phyloP scores from a whole-genome alignment of 202 grass and related monocot species.

The Hordeum pubiflorum region DNA sequence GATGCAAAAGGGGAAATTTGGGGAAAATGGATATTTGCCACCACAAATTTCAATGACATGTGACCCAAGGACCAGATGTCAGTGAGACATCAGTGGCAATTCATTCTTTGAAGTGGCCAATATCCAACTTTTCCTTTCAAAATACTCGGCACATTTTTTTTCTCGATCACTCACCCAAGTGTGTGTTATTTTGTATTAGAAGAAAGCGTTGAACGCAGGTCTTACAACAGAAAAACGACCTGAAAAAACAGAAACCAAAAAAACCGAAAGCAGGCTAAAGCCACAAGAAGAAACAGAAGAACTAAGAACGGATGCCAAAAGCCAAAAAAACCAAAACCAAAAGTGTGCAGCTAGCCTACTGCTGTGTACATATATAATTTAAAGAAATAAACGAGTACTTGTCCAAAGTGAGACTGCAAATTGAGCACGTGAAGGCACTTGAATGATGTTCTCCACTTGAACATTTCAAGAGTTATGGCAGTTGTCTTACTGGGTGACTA shows the following conservation, averaged over 20 bases:
- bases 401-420: background rate
- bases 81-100: background rate
- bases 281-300: background rate
- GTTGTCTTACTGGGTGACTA: slow-evolving; percentile 68
- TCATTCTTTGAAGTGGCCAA: background rate
- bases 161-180: background rate
- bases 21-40: background rate
- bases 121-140: background rate
- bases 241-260: background rate
- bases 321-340: background rate
- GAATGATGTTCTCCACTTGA: slow-evolving; percentile 5
- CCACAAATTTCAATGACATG: slow-evolving; percentile 3
- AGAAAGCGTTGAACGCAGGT: background rate
- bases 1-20: slow-evolving; percentile 4
- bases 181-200: background rate
- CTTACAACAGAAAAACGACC: background rate
- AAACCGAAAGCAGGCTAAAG: background rate
- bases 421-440: background rate
- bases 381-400: background rate
- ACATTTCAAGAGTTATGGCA: slow-evolving; percentile 15
- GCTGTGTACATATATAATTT: background rate
- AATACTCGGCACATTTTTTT: background rate
- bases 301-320: background rate
- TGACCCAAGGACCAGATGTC: background rate
- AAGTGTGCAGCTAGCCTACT: background rate